Evolutionary conservation across 371 early-diverging fungal species (phyloP).

Genomic region (Lichtheimia hyalospora): DNA sequence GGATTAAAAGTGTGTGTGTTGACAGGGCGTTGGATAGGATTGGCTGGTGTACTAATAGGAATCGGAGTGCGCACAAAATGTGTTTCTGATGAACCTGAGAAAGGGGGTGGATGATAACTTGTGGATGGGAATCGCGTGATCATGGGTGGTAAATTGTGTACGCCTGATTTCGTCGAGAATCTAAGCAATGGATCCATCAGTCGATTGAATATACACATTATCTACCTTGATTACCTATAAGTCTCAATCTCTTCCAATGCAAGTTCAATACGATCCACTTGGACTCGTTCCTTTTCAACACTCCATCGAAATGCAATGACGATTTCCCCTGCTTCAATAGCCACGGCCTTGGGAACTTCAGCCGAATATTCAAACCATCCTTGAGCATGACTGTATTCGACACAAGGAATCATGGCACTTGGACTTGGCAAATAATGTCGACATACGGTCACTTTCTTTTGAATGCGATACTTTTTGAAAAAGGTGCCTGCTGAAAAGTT

Average conservation of each 20-base stretch:
- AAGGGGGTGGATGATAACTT: conserved; percentile 37
- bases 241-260: conserved; percentile 39
- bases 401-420: conserved; percentile 43
- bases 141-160: conserved; percentile 39
- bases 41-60: conserved; percentile 1
- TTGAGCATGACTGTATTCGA: conserved; percentile 32
- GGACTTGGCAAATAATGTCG: conserved; percentile 47
- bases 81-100: conserved; percentile 37
- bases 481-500: conserved; percentile 49
- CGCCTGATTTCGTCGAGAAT: conserved; percentile 36
- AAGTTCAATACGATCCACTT: conserved; percentile 36
- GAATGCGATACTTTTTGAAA: conserved; percentile 46
- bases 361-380: conserved; percentile 53
- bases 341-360: conserved; percentile 43
- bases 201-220: no score
- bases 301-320: conserved; percentile 44
- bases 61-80: conserved; percentile 42
- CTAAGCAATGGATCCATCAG: no score
- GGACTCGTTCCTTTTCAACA: conserved; percentile 45
- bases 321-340: conserved; percentile 45
- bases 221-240: conserved; percentile 28
- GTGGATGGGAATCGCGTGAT: conserved; percentile 35
- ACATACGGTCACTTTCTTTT: conserved; percentile 30
- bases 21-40: conserved; percentile 11
- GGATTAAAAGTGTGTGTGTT: conserved; percentile 42